Conservation (phyloP, 148 eudicot genomes). For the Cornus florida region DNA sequence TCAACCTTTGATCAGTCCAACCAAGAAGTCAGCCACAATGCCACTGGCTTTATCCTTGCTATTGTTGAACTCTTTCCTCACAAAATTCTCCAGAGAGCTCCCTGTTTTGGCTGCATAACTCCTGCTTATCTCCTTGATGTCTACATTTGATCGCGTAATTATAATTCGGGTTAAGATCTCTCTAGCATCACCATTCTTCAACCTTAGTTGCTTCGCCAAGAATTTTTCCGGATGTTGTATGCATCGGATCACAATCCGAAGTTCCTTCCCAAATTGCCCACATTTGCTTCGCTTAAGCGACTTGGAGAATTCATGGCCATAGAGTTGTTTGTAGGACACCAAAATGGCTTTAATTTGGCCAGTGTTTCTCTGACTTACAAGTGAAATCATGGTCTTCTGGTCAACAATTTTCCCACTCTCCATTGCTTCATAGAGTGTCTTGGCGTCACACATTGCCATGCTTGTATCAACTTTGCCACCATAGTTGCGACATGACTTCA, state of each 20-base stretch:
- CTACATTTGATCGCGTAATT: background rate
- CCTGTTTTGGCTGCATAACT: slow-evolving; percentile 11
- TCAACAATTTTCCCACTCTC: slow-evolving; percentile 2
- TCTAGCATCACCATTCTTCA: slow-evolving; percentile 9
- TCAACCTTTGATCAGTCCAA: slow-evolving; percentile 1
- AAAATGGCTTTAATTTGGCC: slow-evolving; percentile 1
- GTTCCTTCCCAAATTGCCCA: slow-evolving; percentile 12
- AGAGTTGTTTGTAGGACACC: slow-evolving; percentile 1
- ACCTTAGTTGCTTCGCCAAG: slow-evolving; percentile 8
- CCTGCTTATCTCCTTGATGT: slow-evolving; percentile 1
- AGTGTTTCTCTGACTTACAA: background rate
- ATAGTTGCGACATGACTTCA: slow-evolving; percentile 2
- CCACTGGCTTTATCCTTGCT: background rate
- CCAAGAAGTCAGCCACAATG: background rate
- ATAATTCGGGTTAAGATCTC: background rate
- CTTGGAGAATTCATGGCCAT: slow-evolving; percentile 2
- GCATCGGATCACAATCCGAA: slow-evolving; percentile 7
- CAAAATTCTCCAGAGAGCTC: background rate
- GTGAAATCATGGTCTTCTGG: slow-evolving; percentile 2
- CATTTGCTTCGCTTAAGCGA: slow-evolving; percentile 9
- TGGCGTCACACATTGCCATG: slow-evolving; percentile 12
- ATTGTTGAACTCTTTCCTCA: slow-evolving; percentile 1
- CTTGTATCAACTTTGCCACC: background rate
- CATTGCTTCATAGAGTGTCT: slow-evolving; percentile 6
- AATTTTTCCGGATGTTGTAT: slow-evolving; percentile 3